Evolutionary conservation across 768 basidiomycete genomes (phyloP).

Genomic region (Lactarius pseudohatsudake): DNA sequence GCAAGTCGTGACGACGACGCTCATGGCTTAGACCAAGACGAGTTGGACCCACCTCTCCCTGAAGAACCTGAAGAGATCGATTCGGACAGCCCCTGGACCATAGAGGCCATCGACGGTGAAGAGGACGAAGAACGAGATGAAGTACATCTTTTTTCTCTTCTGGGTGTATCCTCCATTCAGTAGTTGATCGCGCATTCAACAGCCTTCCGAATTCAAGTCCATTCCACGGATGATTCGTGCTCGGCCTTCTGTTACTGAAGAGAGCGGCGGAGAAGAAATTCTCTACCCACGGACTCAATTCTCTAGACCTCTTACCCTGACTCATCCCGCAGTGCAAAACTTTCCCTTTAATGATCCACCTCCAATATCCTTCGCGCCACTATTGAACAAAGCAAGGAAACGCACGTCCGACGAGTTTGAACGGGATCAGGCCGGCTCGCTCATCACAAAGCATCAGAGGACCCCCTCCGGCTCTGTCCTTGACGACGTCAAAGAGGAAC

Average conservation of each 20-base stretch:
- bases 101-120: constrained; percentile 83
- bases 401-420: constrained; percentile 38
- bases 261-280: constrained; percentile 90
- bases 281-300: constrained; percentile 67
- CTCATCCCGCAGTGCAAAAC: not conserved
- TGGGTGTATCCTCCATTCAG: not conserved
- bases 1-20: constrained; percentile 37
- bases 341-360: constrained; percentile 6
- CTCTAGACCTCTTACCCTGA: constrained; percentile 2
- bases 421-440: constrained; percentile 32
- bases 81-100: constrained; percentile 86
- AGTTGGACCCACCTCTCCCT: constrained; percentile 33
- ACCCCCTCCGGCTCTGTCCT: constrained; percentile 24
- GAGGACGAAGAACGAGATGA: constrained; percentile 62
- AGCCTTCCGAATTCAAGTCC: constrained; percentile 42
- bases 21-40: constrained; percentile 37
- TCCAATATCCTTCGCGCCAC: constrained; percentile 28
- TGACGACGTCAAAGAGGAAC: constrained; percentile 46
- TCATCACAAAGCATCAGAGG: constrained; percentile 28
- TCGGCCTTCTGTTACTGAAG: constrained; percentile 69
- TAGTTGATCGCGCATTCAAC: constrained; percentile 36
- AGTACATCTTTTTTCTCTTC: constrained; percentile 41
- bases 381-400: constrained; percentile 32
- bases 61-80: constrained; percentile 48
- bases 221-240: constrained; percentile 53